Percentiles rank a stretch among this genome's conserved stretches.
These are phyloP conservation scores for Chromera velia DNA, from an alignment of 73 alveolate genomes.

Conservation along the genomic window DNA sequence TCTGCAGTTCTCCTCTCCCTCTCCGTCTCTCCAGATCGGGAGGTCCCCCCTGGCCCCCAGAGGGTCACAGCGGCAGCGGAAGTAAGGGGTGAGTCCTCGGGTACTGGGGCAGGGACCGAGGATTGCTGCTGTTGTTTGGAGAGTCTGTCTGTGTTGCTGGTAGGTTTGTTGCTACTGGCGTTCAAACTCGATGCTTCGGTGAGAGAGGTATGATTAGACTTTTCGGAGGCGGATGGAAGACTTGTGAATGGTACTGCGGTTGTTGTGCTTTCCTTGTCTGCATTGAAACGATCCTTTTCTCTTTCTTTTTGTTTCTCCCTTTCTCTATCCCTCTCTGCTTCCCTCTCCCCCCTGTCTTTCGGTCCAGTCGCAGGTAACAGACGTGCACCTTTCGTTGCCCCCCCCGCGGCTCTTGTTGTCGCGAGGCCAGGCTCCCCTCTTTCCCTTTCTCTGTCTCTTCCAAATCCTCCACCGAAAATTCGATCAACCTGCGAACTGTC, in stretches of 20 bases:
- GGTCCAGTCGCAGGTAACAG: not conserved
- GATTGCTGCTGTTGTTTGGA: slow-evolving; percentile 20
- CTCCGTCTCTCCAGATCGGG: not conserved
- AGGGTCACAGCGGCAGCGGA: too few species aligned
- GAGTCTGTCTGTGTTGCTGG: not conserved
- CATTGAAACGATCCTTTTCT: slow-evolving; percentile 12
- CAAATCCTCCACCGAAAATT: not conserved
- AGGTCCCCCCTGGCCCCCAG: slow-evolving; percentile 36
- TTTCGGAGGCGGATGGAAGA: not conserved
- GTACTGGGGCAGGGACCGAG: slow-evolving; percentile 17
- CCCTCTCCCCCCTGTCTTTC: slow-evolving; percentile 17
- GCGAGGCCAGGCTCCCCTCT: not conserved
- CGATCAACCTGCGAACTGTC: not conserved
- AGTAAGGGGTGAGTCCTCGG: too few species aligned
- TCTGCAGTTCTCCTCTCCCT: not conserved
- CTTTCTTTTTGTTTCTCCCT: too few species aligned
- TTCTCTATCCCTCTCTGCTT: slow-evolving; percentile 34
- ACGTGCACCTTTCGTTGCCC: not conserved
- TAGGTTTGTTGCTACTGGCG: not conserved
- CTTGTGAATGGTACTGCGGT: too few species aligned
- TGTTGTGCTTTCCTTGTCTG: too few species aligned
- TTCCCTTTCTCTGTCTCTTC: not conserved
- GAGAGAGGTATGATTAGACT: not conserved
- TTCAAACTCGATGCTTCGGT: not conserved
- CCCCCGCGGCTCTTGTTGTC: not conserved